phyloP scores from a whole-genome alignment of 345 rosid genomes.

The Euphorbia lathyris region DNA sequence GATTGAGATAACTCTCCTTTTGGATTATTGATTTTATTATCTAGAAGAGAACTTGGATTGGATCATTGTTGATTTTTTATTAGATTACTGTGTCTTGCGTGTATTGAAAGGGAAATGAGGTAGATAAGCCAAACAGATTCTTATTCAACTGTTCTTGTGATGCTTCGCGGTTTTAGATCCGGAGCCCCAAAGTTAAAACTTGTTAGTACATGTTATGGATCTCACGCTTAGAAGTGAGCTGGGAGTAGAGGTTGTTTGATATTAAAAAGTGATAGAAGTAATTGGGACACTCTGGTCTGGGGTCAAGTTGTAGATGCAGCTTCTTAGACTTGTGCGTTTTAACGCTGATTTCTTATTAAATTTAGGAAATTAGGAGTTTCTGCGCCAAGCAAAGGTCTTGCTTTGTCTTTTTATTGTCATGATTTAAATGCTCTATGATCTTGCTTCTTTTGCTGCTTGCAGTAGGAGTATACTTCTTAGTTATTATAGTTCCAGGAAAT shows the following conservation, averaged over 20 bases:
- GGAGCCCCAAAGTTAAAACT: background rate
- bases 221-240: background rate
- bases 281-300: background rate
- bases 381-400: background rate
- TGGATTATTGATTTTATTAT: background rate
- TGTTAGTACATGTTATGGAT: background rate
- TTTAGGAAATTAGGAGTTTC: background rate
- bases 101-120: background rate
- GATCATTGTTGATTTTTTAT: background rate
- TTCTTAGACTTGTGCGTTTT: background rate
- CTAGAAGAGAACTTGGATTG: background rate
- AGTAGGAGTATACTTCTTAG: background rate
- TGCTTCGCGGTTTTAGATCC: background rate
- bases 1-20: background rate
- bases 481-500: background rate
- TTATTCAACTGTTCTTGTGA: background rate
- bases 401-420: background rate
- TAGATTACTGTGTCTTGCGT: background rate
- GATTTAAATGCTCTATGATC: no score
- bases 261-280: background rate
- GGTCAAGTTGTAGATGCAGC: background rate
- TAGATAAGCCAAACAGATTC: background rate
- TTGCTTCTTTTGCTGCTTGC: background rate
- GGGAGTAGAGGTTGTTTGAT: background rate
- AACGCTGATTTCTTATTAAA: background rate